phyloP scores from a whole-genome alignment of 768 basidiomycete genomes.

The Rossbeevera mucosa region DNA sequence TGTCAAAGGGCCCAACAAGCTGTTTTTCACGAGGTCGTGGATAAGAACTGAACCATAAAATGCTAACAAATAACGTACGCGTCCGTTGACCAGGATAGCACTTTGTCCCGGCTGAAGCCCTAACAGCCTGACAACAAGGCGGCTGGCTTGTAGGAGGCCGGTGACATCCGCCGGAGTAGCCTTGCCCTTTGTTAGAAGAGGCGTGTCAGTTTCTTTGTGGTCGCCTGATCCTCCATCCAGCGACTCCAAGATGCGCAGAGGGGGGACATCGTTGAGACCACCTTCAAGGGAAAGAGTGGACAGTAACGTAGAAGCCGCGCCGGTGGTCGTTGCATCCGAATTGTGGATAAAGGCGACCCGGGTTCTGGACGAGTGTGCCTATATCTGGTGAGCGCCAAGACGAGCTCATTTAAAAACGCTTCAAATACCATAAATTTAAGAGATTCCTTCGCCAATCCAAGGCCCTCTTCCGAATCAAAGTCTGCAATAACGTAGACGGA shows the following conservation, averaged over 20 bases:
- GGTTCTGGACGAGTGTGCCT: conserved; percentile 45
- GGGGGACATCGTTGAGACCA: conserved; percentile 30
- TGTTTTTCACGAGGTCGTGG: conserved; percentile 26
- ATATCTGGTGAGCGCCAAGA: neutral
- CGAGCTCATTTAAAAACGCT: neutral
- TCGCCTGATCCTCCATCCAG: conserved; percentile 10
- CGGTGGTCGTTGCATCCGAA: conserved; percentile 33
- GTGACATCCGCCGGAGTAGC: conserved; percentile 26
- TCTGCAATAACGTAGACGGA: conserved; percentile 71
- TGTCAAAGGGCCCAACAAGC: conserved; percentile 72
- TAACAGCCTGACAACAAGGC: conserved; percentile 50
- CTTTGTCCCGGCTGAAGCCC: conserved; percentile 56
- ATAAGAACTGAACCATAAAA: conserved; percentile 1
- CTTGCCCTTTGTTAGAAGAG: conserved; percentile 28
- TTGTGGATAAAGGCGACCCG: conserved; percentile 81
- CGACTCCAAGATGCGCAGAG: conserved; percentile 15
- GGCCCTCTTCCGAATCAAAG: conserved; percentile 60
- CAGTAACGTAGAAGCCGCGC: conserved; percentile 41
- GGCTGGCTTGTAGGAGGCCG: conserved; percentile 42
- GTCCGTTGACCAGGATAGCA: conserved; percentile 75
- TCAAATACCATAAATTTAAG: conserved; percentile 57
- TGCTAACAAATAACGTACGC: conserved; percentile 47
- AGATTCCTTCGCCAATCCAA: conserved; percentile 58
- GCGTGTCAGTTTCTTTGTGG: conserved; percentile 30
- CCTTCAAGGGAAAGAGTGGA: conserved; percentile 45